Evolutionary conservation across 331 rosid species (phyloP).

Genomic region (Quercus tomentella): DNA sequence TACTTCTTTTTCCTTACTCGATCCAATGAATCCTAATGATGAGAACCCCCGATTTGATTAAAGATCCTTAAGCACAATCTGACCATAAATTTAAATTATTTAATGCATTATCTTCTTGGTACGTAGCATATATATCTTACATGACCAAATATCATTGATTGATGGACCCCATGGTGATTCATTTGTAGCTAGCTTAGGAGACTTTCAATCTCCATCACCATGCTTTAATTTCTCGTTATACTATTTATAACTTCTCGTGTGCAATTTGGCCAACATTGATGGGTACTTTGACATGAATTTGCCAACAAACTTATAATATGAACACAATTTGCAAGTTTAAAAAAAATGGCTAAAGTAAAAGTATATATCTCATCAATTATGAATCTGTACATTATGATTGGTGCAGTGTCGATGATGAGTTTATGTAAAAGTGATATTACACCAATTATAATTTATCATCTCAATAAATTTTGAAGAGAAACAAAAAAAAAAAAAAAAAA

Average conservation of each 20-base stretch:
- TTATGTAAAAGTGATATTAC: too few species aligned
- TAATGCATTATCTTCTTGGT: not conserved
- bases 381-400: too few species aligned
- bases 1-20: not conserved
- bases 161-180: constrained; percentile 30
- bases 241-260: not conserved
- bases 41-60: not conserved
- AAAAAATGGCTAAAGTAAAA: not conserved
- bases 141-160: constrained; percentile 21
- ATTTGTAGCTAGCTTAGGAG: constrained; percentile 20
- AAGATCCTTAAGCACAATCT: not conserved
- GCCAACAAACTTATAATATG: not conserved
- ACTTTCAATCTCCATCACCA: constrained; percentile 17
- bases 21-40: not conserved
- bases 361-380: too few species aligned
- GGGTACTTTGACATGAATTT: constrained; percentile 8
- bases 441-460: too few species aligned
- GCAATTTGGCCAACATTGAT: constrained; percentile 7
- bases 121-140: not conserved
- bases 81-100: not conserved
- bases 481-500: not conserved
- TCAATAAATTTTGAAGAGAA: too few species aligned
- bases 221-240: constrained; percentile 17
- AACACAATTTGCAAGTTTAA: not conserved
- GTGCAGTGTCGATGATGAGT: too few species aligned